phyloP scores from a whole-genome alignment of 306 rosid species.

The Vigna hirtella region DNA sequence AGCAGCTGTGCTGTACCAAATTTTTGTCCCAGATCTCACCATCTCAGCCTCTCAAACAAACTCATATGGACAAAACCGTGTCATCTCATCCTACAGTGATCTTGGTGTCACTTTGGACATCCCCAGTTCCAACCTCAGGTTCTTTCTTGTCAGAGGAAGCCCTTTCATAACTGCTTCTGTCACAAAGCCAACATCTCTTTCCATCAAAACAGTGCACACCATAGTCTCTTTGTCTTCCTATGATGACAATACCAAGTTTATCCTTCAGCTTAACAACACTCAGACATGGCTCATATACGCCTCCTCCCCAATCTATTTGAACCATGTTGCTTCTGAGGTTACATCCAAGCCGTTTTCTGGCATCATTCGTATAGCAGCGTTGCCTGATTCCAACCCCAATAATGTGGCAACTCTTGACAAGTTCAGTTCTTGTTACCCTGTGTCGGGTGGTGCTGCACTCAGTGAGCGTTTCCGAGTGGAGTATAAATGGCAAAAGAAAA shows the following conservation, averaged over 20 bases:
- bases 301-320: constrained; percentile 58
- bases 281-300: constrained; percentile 82
- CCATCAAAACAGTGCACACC: constrained; percentile 42
- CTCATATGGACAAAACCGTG: constrained; percentile 45
- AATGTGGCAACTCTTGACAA: constrained; percentile 56
- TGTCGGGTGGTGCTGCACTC: constrained; percentile 65
- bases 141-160: constrained; percentile 77
- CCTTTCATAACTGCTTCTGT: constrained; percentile 67
- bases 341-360: constrained; percentile 63
- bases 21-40: constrained; percentile 70
- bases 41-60: constrained; percentile 50
- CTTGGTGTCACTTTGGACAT: constrained; percentile 70
- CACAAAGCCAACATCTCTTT: constrained; percentile 41
- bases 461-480: constrained; percentile 46
- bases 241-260: constrained; percentile 55
- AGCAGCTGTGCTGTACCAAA: constrained; percentile 55
- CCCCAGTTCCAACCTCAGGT: constrained; percentile 64
- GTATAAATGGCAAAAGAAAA: constrained; percentile 38
- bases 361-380: constrained; percentile 57
- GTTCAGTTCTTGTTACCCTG: constrained; percentile 70
- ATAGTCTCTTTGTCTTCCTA: constrained; percentile 54
- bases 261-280: constrained; percentile 59
- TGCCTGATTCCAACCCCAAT: constrained; percentile 52
- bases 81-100: constrained; percentile 63
- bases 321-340: constrained; percentile 40